Conservation (phyloP, 441 rosid species). For the Macaranga tanarius region DNA sequence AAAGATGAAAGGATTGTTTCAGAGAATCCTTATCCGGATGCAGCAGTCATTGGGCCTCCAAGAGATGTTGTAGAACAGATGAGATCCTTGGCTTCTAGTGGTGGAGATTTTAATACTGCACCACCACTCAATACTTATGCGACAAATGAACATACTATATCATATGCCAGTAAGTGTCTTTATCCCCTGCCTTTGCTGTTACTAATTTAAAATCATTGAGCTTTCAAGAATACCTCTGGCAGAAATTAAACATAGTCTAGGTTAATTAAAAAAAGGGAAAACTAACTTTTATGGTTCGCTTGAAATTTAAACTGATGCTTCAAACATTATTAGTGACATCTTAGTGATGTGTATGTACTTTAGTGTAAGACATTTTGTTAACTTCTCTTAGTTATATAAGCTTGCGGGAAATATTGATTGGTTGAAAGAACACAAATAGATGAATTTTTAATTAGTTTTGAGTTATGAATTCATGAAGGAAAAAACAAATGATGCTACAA, state of each 20-base stretch:
- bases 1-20: constrained; percentile 57
- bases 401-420: background rate
- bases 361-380: background rate
- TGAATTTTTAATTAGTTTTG: background rate
- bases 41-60: constrained; percentile 38
- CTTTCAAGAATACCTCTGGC: background rate
- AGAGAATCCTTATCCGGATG: constrained; percentile 48
- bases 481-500: background rate
- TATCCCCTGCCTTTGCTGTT: background rate
- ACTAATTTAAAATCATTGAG: background rate
- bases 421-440: background rate
- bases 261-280: background rate
- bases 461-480: background rate
- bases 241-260: background rate
- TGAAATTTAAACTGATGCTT: no score
- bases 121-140: constrained; percentile 29
- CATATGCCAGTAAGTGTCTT: constrained; percentile 37
- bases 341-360: background rate
- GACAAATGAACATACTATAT: constrained; percentile 33
- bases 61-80: constrained; percentile 24
- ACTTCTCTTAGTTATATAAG: background rate
- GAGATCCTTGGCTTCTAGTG: constrained; percentile 29
- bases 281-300: background rate
- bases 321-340: background rate
- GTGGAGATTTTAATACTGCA: constrained; percentile 32